Percentiles rank a stretch among this genome's conserved stretches.
Evolutionary conservation across 1,284 basidiomycete species (phyloP).

Genomic region (Somion occarium): DNA sequence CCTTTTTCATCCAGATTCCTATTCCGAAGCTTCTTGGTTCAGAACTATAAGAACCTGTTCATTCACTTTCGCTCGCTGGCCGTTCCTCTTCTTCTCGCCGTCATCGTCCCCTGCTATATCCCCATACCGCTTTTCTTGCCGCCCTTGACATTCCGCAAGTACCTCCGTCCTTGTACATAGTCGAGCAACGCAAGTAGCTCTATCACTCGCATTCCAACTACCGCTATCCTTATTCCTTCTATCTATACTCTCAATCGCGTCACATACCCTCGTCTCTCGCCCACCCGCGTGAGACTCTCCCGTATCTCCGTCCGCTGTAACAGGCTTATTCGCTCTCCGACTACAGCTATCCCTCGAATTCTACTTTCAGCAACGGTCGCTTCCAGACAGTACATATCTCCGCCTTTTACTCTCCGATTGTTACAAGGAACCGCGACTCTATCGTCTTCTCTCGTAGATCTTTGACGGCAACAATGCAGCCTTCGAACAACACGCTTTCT

Average conservation of each 20-base stretch:
- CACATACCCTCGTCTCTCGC: slow-evolving; percentile 3
- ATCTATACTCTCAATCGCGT: neutral
- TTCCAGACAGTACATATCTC: neutral
- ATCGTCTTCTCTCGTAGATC: neutral
- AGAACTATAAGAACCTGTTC: neutral
- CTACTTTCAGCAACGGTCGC: neutral
- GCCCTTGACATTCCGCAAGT: neutral
- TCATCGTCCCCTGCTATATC: neutral
- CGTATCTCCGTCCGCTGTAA: neutral
- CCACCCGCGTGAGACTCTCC: neutral
- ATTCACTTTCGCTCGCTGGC: neutral
- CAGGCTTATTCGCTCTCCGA: neutral
- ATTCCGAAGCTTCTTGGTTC: neutral
- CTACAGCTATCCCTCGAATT: neutral
- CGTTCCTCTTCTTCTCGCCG: neutral
- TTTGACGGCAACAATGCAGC: neutral
- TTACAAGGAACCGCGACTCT: neutral
- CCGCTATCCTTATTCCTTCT: slow-evolving; percentile 8
- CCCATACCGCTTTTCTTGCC: neutral
- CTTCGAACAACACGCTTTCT: neutral
- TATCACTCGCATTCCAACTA: slow-evolving; percentile 5
- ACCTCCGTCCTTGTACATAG: neutral
- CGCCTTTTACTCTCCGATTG: neutral
- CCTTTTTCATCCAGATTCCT: neutral
- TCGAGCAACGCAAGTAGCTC: neutral